phyloP scores from a whole-genome alignment of 495 filamentous ascomycete genomes.

The Filosporella fistucella region DNA sequence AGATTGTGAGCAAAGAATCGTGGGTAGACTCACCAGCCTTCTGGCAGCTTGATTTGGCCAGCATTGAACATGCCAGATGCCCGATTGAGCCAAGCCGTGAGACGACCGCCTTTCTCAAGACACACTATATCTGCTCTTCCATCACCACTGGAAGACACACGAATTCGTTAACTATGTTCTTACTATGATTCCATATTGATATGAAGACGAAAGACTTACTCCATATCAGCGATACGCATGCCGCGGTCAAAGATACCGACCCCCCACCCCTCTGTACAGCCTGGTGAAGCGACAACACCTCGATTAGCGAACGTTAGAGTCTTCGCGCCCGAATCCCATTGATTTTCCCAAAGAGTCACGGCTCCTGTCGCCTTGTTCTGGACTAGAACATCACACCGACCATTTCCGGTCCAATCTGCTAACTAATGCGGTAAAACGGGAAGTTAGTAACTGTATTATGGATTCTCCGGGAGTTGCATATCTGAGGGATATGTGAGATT shows the following conservation, averaged over 20 bases:
- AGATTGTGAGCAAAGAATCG: too few species aligned
- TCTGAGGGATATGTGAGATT: too few species aligned
- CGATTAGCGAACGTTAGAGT: background rate
- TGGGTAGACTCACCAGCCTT: slow-evolving; percentile 1
- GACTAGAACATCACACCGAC: too few species aligned
- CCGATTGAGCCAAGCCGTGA: slow-evolving; percentile 4
- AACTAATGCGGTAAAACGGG: too few species aligned
- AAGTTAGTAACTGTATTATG: too few species aligned
- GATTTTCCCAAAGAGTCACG: background rate
- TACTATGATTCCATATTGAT: too few species aligned
- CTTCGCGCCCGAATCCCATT: background rate
- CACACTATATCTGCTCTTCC: slow-evolving; percentile 22
- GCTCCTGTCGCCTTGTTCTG: background rate
- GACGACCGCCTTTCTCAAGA: slow-evolving; percentile 13
- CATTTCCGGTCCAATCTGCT: too few species aligned
- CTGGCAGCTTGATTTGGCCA: slow-evolving; percentile 20
- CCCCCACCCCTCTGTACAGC: background rate
- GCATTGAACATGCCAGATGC: background rate
- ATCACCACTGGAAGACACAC: slow-evolving; percentile 2
- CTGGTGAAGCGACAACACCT: background rate
- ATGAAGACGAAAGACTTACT: too few species aligned
- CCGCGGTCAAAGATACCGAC: too few species aligned
- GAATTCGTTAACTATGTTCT: too few species aligned
- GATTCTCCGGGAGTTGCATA: too few species aligned
- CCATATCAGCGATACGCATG: background rate